These are phyloP conservation scores for Delphinella strobiligena DNA, from an alignment of 2,329 filamentous ascomycete genomes.

Conservation along the genomic window DNA sequence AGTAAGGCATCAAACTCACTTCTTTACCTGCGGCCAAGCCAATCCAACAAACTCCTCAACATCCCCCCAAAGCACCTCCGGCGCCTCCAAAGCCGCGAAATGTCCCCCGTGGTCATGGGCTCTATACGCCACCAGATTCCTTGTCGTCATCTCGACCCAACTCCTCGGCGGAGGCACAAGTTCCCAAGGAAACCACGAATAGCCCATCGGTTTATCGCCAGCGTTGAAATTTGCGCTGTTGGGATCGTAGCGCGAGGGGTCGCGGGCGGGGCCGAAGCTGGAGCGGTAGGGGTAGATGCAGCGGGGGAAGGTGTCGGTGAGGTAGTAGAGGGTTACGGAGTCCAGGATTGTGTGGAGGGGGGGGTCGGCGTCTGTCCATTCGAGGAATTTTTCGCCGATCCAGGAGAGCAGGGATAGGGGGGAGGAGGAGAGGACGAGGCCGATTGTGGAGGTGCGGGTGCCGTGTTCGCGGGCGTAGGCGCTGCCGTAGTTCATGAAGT, in stretches of 20 bases:
- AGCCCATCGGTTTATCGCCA: conserved; percentile 29
- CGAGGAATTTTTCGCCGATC: conserved; percentile 46
- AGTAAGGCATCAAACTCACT: not conserved
- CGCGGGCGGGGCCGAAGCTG: not conserved
- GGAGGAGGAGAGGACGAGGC: conserved; percentile 39
- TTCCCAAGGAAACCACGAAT: conserved; percentile 32
- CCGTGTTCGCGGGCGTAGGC: conserved; percentile 43
- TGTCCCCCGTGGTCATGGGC: conserved; percentile 28
- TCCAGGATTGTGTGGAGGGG: conserved; percentile 33
- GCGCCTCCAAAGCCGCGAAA: conserved; percentile 27
- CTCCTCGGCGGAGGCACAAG: conserved; percentile 25
- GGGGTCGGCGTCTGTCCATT: conserved; percentile 38
- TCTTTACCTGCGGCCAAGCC: conserved; percentile 2
- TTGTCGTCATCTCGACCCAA: conserved; percentile 23
- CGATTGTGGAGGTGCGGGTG: conserved; percentile 44
- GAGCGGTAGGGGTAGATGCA: conserved; percentile 38
- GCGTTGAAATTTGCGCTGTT: not conserved
- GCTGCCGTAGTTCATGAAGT: conserved; percentile 30
- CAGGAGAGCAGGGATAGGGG: conserved; percentile 47
- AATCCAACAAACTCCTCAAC: conserved; percentile 21
- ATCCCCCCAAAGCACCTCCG: conserved; percentile 20
- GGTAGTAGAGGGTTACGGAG: conserved; percentile 43
- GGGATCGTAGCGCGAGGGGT: not conserved
- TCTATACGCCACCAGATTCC: conserved; percentile 27
- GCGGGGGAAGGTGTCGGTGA: conserved; percentile 29